These are phyloP conservation scores for Zoysia matrella DNA, from an alignment of 202 grass and related monocot genomes.

Conservation along the genomic window DNA sequence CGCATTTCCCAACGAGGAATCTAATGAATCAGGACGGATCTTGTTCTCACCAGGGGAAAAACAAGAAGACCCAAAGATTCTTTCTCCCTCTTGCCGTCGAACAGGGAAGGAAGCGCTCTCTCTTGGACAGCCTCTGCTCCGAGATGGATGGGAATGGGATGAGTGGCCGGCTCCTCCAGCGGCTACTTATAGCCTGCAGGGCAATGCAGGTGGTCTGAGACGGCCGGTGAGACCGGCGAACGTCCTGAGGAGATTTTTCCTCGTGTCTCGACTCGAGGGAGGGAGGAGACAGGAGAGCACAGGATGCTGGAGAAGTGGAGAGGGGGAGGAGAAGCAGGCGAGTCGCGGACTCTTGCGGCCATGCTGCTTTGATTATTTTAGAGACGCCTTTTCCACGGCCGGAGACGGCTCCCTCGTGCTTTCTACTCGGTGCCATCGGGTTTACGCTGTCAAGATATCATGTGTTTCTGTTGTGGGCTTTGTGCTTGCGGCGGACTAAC, in stretches of 20 bases:
- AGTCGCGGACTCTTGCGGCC: background rate
- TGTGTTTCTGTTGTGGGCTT: background rate
- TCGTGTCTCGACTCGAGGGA: background rate
- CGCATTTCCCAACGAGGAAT: background rate
- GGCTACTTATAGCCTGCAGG: conserved; percentile 37
- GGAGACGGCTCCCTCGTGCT: background rate
- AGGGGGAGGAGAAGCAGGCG: background rate
- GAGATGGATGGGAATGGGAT: conserved; percentile 5
- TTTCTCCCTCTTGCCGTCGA: background rate
- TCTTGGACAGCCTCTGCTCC: conserved; percentile 24
- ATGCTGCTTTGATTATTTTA: conserved; percentile 21
- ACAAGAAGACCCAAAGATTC: background rate
- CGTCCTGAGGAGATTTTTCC: background rate
- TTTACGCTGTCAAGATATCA: conserved; percentile 7
- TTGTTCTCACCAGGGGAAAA: conserved; percentile 35
- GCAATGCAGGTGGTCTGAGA: conserved; percentile 39
- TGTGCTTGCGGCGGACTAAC: too few species aligned
- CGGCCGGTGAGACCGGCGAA: conserved; percentile 35
- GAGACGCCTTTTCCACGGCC: background rate
- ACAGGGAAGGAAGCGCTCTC: conserved; percentile 11
- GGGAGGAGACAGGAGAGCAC: background rate
- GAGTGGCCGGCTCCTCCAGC: background rate
- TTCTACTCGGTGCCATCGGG: background rate
- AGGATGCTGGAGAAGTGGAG: background rate
- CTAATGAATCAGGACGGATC: conserved; percentile 24